Evolutionary conservation across 371 early-diverging fungal genomes (phyloP).

Genomic region (Mucor plumbeus): DNA sequence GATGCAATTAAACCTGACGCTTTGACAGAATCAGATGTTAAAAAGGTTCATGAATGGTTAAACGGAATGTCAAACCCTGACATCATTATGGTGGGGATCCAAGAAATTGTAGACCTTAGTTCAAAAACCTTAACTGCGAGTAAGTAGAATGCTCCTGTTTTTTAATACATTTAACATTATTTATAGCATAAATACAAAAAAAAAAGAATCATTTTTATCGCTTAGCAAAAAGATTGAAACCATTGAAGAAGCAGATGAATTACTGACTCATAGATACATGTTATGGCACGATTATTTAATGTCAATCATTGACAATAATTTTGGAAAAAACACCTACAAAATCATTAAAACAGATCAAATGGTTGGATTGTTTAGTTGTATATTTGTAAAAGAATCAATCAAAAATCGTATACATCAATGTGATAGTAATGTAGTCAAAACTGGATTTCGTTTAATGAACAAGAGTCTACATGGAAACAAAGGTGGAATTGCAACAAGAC

Average conservation of each 20-base stretch:
- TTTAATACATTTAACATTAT: neutral
- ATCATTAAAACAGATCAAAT: constrained; percentile 70
- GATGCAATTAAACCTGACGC: constrained; percentile 63
- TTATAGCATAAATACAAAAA: neutral
- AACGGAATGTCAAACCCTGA: constrained; percentile 61
- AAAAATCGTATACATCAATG: constrained; percentile 28
- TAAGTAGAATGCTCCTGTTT: constrained; percentile 22
- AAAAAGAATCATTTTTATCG: constrained; percentile 10
- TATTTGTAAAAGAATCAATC: constrained; percentile 63
- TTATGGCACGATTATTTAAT: constrained; percentile 72
- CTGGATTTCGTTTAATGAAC: constrained; percentile 76
- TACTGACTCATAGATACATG: constrained; percentile 58
- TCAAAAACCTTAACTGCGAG: constrained; percentile 65
- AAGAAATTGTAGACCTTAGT: constrained; percentile 81
- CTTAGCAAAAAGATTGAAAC: constrained; percentile 44
- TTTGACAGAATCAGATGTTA: constrained; percentile 36
- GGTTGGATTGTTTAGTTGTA: constrained; percentile 81
- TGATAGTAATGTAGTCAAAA: constrained; percentile 66
- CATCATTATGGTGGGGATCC: constrained; percentile 78
- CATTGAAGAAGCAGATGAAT: constrained; percentile 42
- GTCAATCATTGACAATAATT: constrained; percentile 38
- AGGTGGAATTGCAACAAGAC: constrained; percentile 77
- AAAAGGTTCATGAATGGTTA: constrained; percentile 55
- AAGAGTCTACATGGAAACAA: constrained; percentile 80
- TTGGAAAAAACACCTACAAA: constrained; percentile 49